Evolutionary conservation across 345 rosid species (phyloP).

Genomic region (Aethionema arabicum): DNA sequence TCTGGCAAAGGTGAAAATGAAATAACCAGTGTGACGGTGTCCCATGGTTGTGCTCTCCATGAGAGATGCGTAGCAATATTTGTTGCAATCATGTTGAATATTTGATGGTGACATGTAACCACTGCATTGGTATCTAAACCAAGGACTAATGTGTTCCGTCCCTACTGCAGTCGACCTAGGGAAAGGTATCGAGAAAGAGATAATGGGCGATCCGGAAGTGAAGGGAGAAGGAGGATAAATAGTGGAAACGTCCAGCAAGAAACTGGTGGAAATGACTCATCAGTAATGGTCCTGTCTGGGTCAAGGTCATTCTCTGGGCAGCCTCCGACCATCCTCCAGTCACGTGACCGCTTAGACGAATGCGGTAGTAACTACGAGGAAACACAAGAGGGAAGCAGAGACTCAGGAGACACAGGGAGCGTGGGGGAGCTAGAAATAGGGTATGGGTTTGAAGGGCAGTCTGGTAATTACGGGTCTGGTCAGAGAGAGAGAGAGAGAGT

Average conservation of each 20-base stretch:
- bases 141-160: background rate
- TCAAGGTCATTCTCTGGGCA: constrained; percentile 62
- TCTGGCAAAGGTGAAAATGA: background rate
- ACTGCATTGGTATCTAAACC: background rate
- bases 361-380: constrained; percentile 67
- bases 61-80: background rate
- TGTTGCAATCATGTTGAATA: background rate
- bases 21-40: background rate
- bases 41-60: background rate
- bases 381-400: constrained; percentile 72
- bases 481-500: constrained; percentile 55
- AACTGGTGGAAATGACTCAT: constrained; percentile 36
- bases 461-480: constrained; percentile 48
- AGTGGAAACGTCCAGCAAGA: constrained; percentile 49
- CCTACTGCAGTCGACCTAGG: constrained; percentile 50
- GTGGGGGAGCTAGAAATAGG: constrained; percentile 66
- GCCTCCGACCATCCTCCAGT: constrained; percentile 72
- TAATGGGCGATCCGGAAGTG: constrained; percentile 56
- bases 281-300: constrained; percentile 57
- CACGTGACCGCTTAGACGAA: constrained; percentile 73
- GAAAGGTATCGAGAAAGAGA: constrained; percentile 81
- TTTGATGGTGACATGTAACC: background rate
- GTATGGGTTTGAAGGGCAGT: constrained; percentile 60
- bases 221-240: constrained; percentile 48
- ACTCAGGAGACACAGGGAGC: constrained; percentile 71